Percentiles rank a stretch among this genome's conserved stretches.
Evolutionary conservation across 2,329 filamentous ascomycete species (phyloP).

Genomic region (Trichophyton verrucosum): DNA sequence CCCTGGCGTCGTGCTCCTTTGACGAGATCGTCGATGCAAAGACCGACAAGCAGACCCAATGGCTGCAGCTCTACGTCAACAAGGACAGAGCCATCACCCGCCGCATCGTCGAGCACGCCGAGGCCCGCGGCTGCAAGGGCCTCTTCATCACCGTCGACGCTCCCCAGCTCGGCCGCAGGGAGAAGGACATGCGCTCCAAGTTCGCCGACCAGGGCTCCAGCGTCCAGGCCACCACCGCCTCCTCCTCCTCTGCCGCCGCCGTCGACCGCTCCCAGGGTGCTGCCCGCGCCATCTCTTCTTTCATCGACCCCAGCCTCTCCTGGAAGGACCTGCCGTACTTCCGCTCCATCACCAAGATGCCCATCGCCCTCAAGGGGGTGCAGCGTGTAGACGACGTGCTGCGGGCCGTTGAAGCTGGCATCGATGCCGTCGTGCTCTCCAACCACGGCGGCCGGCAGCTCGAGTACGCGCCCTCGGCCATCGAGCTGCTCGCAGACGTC

Average conservation of each 20-base stretch:
- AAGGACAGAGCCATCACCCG: constrained; percentile 85
- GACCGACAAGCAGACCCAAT: constrained; percentile 71
- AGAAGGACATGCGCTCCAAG: constrained; percentile 96
- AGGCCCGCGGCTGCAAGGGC: constrained; percentile 80
- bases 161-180: constrained; percentile 81
- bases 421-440: constrained; percentile 82
- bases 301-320: constrained; percentile 86
- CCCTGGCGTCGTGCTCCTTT: constrained; percentile 89
- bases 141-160: constrained; percentile 98
- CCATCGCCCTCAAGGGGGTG: constrained; percentile 90
- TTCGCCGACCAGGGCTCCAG: constrained; percentile 72
- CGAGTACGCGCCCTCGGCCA: constrained; percentile 75
- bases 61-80: constrained; percentile 96
- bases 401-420: constrained; percentile 65
- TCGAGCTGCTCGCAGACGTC: constrained; percentile 86
- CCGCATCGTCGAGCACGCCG: constrained; percentile 81
- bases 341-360: constrained; percentile 77
- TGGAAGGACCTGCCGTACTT: constrained; percentile 98
- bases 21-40: constrained; percentile 90
- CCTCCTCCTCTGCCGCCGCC: constrained; percentile 28
- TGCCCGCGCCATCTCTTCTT: constrained; percentile 84
- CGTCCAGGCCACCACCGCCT: constrained; percentile 52
- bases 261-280: constrained; percentile 87
- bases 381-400: constrained; percentile 93
- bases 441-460: constrained; percentile 95